Base-by-base conservation (phyloP, 2,329 filamentous ascomycete species). In the Fusarium incarnatum region DNA sequence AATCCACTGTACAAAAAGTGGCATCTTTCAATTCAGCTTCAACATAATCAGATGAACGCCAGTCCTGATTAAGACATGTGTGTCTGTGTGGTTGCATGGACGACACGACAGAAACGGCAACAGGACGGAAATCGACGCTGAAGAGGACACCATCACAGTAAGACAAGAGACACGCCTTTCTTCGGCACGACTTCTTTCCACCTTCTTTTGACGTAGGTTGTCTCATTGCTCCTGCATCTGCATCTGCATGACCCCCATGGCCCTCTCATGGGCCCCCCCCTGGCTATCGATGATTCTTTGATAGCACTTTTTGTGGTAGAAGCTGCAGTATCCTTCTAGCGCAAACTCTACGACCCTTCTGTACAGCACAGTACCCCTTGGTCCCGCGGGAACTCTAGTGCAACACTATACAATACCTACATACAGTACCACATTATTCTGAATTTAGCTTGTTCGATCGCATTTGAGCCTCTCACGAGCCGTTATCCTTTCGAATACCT, bases 291-390 rank as follows among this genome's bases (percentile, higher is more conserved):
- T 65, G 60, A 69, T 69, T 60, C 55, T 44, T 64, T 41, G 54
- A 50, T 60, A 28, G 54, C 47, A 34, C 15, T 34, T 52, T 41
- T 23, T 37, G 44, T 48, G 28, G 16, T 65, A 22, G 68, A 70
- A 70, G 68, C 55, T 65, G 57, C 60, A 71, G 49, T 16, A 55
- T 47, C 60, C 71, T 74, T 74, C 73, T 74, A 75, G 73, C 68
- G 73, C 55, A 68, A 74, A 75, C 72, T 64, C 58, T 75, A 57
- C 18, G 18, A 57, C 53, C 64, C 68, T 57, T 48, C 56, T 27
- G n/a, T 44, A 22, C 56, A 32, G n/a, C 44, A 22, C 46, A 22
- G 6, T 44, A 25, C 66, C 44, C 50, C 52, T 46, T 69, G 34
- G 47, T 44, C 34, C 20, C 56, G 18, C 34, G 34, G 34, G 34